Conservation (phyloP, 2,329 filamentous ascomycete genomes). For the Fonsecaea erecta region DNA sequence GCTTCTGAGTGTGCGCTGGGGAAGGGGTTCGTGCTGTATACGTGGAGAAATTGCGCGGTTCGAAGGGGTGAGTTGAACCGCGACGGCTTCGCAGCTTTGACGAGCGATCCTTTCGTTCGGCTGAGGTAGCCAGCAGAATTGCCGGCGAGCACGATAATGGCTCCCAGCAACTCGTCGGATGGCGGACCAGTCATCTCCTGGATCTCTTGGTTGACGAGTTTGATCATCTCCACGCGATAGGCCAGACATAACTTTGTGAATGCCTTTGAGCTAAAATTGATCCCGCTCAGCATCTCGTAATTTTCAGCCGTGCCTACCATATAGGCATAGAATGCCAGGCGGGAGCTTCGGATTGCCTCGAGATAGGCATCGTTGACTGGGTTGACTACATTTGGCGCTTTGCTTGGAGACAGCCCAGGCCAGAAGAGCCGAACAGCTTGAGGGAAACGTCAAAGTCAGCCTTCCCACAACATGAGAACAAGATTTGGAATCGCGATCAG, state of each 20-base stretch:
- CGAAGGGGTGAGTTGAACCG: background rate
- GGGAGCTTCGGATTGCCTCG: background rate
- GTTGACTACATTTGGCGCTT: background rate
- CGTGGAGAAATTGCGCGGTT: slow-evolving; percentile 10
- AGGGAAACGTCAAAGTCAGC: background rate
- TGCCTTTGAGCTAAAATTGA: background rate
- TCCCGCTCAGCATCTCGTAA: slow-evolving; percentile 5
- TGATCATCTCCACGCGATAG: slow-evolving; percentile 14
- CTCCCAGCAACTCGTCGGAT: slow-evolving; percentile 5
- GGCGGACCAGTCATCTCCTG: slow-evolving; percentile 1
- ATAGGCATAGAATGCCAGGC: slow-evolving; percentile 8
- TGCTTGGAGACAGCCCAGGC: background rate
- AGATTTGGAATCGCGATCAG: background rate
- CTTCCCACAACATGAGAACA: background rate
- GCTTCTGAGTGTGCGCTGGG: slow-evolving; percentile 3
- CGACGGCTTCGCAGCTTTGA: background rate
- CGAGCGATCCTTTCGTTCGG: background rate
- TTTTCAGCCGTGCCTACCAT: slow-evolving; percentile 6
- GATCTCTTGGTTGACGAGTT: slow-evolving; percentile 5
- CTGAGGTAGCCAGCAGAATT: background rate
- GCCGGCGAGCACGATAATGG: slow-evolving; percentile 8
- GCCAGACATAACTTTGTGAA: slow-evolving; percentile 7
- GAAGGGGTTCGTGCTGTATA: slow-evolving; percentile 4
- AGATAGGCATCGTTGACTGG: background rate
- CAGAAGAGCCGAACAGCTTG: background rate